These are phyloP conservation scores for Phytophthora idaei DNA, from an alignment of 352 stramenopile genomes.

Conservation along the genomic window DNA sequence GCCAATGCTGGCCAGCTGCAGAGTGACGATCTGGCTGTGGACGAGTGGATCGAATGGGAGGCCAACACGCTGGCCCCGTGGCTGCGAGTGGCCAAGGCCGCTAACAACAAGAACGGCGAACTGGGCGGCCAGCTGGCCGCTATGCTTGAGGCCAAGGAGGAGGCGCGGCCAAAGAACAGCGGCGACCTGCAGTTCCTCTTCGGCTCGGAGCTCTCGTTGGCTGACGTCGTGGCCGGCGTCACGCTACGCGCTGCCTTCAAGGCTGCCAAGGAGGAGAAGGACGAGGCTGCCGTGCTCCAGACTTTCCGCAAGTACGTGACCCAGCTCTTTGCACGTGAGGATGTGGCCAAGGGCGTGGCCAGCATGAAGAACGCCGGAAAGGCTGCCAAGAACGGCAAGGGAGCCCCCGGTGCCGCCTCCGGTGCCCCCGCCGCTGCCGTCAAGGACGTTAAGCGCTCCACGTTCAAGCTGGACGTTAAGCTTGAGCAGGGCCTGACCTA, in stretches of 20 bases:
- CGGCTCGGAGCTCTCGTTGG: constrained; percentile 63
- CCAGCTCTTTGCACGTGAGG: constrained; percentile 57
- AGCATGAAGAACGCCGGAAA: constrained; percentile 54
- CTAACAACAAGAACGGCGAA: constrained; percentile 28
- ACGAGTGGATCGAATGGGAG: constrained; percentile 89
- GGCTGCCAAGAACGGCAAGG: constrained; percentile 30
- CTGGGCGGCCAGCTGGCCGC: constrained; percentile 45
- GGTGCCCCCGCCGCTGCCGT: constrained; percentile 17
- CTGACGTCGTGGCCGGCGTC: constrained; percentile 76
- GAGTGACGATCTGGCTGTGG: constrained; percentile 74
- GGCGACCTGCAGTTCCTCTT: constrained; percentile 68
- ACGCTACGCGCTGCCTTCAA: constrained; percentile 67
- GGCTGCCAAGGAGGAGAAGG: constrained; percentile 52
- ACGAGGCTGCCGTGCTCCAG: constrained; percentile 51
- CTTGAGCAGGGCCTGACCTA: constrained; percentile 65
- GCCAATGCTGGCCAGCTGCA: constrained; percentile 55
- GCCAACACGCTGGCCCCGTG: constrained; percentile 64
- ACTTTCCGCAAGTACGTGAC: constrained; percentile 74
- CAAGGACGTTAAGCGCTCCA: constrained; percentile 34
- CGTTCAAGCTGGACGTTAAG: constrained; percentile 57
- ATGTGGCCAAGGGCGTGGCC: constrained; percentile 55
- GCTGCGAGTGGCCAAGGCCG: constrained; percentile 62
- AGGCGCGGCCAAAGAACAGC: constrained; percentile 50
- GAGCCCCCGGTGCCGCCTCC: constrained; percentile 11
- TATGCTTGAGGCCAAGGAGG: constrained; percentile 68